Base-by-base conservation (phyloP, 495 filamentous ascomycete genomes). In the Aspergillus indologenus region DNA sequence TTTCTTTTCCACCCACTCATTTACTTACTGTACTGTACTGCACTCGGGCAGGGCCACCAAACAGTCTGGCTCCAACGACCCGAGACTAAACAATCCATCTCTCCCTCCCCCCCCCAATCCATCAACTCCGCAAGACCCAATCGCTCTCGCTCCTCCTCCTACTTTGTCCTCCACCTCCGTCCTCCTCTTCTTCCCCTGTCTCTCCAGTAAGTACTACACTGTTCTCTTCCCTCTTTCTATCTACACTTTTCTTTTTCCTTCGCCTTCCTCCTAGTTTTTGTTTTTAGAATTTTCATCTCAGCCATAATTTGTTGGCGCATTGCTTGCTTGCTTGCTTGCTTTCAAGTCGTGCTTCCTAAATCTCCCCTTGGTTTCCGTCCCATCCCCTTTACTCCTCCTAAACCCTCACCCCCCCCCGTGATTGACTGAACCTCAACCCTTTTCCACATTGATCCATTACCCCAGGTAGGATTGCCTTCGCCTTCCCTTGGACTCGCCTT, bases 231-330 rank as follows among this genome's bases (percentile, higher is more conserved):
- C 70, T 58, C 53, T 58, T 57, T 56, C 24, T 20, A 29, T 31
- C 43, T 61, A 61, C 58, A 54, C 49, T 65, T 64, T 61, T 65
- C 67, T 67, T 60, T 57, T 66, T 66, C 64, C 67, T 59, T 59
- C 22, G 29, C 55, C 46, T 64, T 61, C 29, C 45, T 45, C 44
- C 44, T 49, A 21, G 34, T 57, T 58, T 56, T 60, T 40, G 45
- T 61, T 62, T 59, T 62, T 45, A 5, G 26, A 29, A 54, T 45
- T 54, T 56, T 45, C 49, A n/a, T 50, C 53, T 57, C 54, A 53
- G 20, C 31, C 45, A 23, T 26, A n/a, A 26, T 46, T 56, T 48
- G 59, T 56, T 18, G 57, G 49, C 53, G 55, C 45, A 47, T 29
- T 18, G 23, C n/a, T 29, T 56, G 46, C 31, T 34, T 60, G n/a